These are phyloP conservation scores for Hyaloperonospora arabidopsidis DNA, from an alignment of 352 stramenopile species.

Conservation along the genomic window DNA sequence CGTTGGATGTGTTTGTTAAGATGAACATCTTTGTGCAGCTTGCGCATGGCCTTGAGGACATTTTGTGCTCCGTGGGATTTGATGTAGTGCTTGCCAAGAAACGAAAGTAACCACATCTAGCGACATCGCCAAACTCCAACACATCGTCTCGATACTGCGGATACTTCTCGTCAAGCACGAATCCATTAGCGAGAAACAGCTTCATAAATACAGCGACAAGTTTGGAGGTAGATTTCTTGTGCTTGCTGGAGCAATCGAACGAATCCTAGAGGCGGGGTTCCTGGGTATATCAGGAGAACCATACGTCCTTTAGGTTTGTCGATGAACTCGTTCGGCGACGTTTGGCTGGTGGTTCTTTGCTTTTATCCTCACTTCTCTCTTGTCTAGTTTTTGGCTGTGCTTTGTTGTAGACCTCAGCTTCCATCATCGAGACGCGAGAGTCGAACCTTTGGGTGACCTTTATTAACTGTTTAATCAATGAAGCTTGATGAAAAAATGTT, in stretches of 20 bases:
- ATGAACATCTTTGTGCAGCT: conserved; percentile 1
- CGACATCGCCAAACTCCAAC: not conserved
- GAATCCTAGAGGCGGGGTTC: conserved; percentile 5
- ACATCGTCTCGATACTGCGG: conserved; percentile 1
- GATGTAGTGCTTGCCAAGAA: not conserved
- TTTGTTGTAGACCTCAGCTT: conserved; percentile 4
- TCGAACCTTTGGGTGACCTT: conserved; percentile 1
- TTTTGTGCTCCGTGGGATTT: conserved; percentile 5
- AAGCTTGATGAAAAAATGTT: conserved; percentile 4
- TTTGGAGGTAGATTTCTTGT: conserved; percentile 3
- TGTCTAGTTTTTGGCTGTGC: not conserved
- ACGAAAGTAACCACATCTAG: conserved; percentile 3
- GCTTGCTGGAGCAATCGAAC: conserved; percentile 1
- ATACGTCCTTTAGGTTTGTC: conserved; percentile 1
- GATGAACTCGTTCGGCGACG: conserved; percentile 2
- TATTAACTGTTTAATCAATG: conserved; percentile 9
- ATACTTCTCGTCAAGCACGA: not conserved
- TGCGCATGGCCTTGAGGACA: conserved; percentile 10
- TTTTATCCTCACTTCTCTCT: conserved; percentile 1
- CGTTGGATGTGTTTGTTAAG: not conserved
- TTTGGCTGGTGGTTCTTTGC: not conserved
- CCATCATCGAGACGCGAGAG: not conserved
- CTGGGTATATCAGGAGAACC: conserved; percentile 13
- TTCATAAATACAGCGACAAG: not conserved
- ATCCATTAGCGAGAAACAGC: conserved; percentile 4